Base-by-base conservation (phyloP, 2,329 filamentous ascomycete species). In the Kalaharituber pfeilii region DNA sequence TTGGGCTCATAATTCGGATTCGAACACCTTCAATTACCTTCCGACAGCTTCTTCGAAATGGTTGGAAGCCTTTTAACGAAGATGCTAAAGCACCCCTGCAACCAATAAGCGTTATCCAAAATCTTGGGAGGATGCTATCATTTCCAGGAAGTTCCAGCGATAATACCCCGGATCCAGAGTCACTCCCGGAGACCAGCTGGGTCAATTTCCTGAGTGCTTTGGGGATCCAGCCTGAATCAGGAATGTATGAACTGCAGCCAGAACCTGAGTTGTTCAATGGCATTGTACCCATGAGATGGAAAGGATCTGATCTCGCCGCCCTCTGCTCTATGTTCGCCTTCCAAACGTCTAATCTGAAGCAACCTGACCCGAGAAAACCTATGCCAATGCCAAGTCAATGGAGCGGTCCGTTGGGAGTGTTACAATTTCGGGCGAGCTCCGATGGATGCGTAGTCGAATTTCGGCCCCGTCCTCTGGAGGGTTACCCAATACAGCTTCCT, bases 201-300 rank as follows among this genome's bases (percentile, higher is more conserved):
- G 56, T 55, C 27, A 60, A 57, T 24, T 60, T 56, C 44, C 49
- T 60, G 11, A 20, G 58, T 28, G 52, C 22, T 8, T 30, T 60
- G 27, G 54, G 54, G 7, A 4, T 59, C 11, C 25, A 15, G 6
- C 51, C 50, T 24, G 27, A 47, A 6, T 8, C 29, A 33, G 29
- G n/a, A n/a, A 8, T 33, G 8, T 33, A 33, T 33, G 29, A 33
- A n/a, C 55, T 60, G 58, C 58, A 55, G 33, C 49, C 33, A 24
- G 29, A 60, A 39, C 20, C 56, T 2, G 56, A 58, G 25, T 24
- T 56, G 27, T 56, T 58, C 22, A 58, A 58, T 53, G 58, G 58
- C n/a, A 51, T 55, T 47, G 56, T 60, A 33, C 58, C 58, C 22
- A 56, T 60, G 58, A 51, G 54, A 2, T 60, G 58, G 56, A 55